phyloP scores from a whole-genome alignment of 139 green algal species.

The Coelastrella sp. region DNA sequence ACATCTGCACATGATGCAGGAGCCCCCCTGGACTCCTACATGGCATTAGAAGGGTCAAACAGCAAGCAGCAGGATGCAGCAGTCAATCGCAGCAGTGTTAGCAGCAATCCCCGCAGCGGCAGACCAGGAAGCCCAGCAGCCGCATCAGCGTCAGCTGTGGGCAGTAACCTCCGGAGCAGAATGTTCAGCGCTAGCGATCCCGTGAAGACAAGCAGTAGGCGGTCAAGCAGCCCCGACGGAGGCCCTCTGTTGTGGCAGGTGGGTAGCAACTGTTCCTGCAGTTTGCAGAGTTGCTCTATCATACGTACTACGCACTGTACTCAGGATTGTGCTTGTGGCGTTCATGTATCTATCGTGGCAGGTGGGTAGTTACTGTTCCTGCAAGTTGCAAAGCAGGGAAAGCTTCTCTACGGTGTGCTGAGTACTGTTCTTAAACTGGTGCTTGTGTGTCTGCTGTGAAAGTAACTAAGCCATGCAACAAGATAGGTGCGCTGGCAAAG shows the following conservation, averaged over 20 bases:
- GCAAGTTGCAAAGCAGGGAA: neutral
- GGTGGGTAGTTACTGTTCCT: neutral
- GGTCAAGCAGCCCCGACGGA: neutral
- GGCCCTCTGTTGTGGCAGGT: neutral
- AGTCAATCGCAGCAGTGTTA: neutral
- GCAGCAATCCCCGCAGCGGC: neutral
- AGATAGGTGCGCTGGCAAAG: no score
- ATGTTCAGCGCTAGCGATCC: slow-evolving; percentile 30
- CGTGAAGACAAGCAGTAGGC: neutral
- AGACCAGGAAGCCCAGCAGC: neutral
- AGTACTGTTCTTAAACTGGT: neutral
- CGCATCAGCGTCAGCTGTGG: neutral
- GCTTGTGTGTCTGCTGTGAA: neutral
- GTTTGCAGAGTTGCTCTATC: neutral
- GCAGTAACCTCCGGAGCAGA: neutral
- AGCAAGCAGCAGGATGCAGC: neutral
- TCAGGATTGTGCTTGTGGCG: neutral
- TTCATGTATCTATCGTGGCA: neutral
- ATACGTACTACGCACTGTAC: neutral
- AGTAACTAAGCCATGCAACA: no score
- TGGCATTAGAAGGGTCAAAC: neutral
- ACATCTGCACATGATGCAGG: neutral
- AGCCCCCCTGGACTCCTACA: slow-evolving; percentile 1
- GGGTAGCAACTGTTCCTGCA: neutral
- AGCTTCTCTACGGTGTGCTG: neutral